Evolutionary conservation across 768 basidiomycete genomes (phyloP).

Genomic region (Hypholoma fasciculare): DNA sequence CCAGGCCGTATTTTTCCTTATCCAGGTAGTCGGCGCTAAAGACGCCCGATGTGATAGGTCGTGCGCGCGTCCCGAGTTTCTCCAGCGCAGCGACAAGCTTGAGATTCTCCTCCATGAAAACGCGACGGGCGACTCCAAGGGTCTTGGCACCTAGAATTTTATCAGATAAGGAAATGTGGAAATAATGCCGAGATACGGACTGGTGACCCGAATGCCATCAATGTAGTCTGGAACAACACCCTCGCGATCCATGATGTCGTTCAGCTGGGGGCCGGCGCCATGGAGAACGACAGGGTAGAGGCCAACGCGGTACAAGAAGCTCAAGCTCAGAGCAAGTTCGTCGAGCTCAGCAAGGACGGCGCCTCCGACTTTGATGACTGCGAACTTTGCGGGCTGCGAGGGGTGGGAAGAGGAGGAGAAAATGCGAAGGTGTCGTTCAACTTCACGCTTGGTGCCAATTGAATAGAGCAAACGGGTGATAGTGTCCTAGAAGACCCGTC

Average conservation of each 20-base stretch:
- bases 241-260: constrained; percentile 89
- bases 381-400: constrained; percentile 90
- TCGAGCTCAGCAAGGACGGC: constrained; percentile 91
- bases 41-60: constrained; percentile 96
- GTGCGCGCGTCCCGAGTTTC: constrained; percentile 92
- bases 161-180: neutral
- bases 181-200: constrained; percentile 40
- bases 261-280: constrained; percentile 94
- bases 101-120: constrained; percentile 97
- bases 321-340: constrained; percentile 91
- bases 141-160: constrained; percentile 79
- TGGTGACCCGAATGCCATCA: constrained; percentile 96
- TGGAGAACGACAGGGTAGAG: constrained; percentile 98
- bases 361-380: constrained; percentile 97
- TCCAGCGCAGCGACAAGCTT: constrained; percentile 93
- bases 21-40: constrained; percentile 98
- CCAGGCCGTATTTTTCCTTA: constrained; percentile 90
- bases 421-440: constrained; percentile 97
- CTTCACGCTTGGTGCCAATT: constrained; percentile 95
- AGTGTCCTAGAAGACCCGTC: constrained; percentile 66
- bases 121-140: constrained; percentile 89
- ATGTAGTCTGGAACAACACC: constrained; percentile 96
- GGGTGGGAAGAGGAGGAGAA: constrained; percentile 93
- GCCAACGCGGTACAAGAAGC: constrained; percentile 95
- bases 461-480: constrained; percentile 97